Evolutionary conservation across 192 early-diverging fungal genomes (phyloP), one percentile per base, ranked within the genome.

Genomic region (Backusella macrospora): DNA sequence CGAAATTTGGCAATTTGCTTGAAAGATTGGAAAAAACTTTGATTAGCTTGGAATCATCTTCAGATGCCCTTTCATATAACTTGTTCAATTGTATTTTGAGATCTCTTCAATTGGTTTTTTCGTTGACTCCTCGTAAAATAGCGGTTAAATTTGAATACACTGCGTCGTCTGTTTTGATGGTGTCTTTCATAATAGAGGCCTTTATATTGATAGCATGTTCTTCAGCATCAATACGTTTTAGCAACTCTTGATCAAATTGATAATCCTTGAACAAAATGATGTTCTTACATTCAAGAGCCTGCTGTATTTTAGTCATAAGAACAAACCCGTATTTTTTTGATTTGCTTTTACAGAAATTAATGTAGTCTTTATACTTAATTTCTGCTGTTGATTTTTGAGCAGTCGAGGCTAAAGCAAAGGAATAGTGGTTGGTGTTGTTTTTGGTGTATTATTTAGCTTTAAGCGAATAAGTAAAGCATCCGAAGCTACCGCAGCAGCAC

Each of bases 101-200:
- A 62, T 62, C 59, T 62, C 59, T 62, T 62, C 59, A 29, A 62
- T 62, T 62, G 59, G 59, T 62, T 62, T 62, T 62, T 62, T 62
- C 59, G 59, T 62, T 62, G 18, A 62, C 59, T 62, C 26, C 26
- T 62, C 18, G 37, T 62, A 62, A 62, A 62, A 29, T 62, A 62
- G 59, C 29, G 59, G 26, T 62, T 34, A 62, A 62, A 62, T 62
- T 6, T 62, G 59, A 62, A 62, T 62, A 62, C 37, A 62, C 59
- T 29, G 21, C 26, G 59, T 62, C 59, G 59, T 34, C 59, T 62
- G 26, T 29, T 62, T 62, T 62, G 59, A 62, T 34, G 59, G 59
- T 62, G 59, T 62, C 59, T 62, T 62, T 62, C 59, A 62, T 62
- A 62, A 62, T 62, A 29, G 59, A 62, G 7, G 59, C 59, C 21